Evolutionary conservation across 768 basidiomycete genomes (phyloP).

Genomic region (Boletus edulis): DNA sequence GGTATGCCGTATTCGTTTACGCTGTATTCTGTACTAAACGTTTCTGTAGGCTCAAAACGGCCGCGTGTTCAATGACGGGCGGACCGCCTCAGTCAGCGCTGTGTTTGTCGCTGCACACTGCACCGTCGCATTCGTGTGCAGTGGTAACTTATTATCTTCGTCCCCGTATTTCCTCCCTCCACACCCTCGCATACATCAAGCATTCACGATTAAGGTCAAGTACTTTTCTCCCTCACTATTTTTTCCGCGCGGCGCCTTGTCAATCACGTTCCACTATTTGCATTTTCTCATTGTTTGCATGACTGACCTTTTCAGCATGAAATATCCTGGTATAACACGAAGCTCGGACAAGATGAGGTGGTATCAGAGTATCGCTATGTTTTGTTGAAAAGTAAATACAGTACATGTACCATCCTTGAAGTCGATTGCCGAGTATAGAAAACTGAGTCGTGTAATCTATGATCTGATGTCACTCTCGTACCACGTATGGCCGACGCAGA

Average conservation of each 20-base stretch:
- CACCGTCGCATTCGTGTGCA: conserved; percentile 3
- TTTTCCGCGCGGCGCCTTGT: background rate
- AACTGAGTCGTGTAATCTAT: background rate
- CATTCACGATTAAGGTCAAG: conserved; percentile 27
- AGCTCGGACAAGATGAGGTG: background rate
- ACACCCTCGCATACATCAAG: conserved; percentile 9
- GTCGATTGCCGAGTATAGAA: conserved; percentile 1
- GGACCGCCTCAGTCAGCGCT: background rate
- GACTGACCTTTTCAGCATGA: conserved; percentile 33
- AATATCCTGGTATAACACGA: conserved; percentile 3
- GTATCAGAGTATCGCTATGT: background rate
- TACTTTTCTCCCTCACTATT: conserved; percentile 16
- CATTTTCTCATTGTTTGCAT: conserved; percentile 5
- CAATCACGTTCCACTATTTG: background rate
- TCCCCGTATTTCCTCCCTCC: conserved; percentile 8
- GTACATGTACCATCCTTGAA: conserved; percentile 6
- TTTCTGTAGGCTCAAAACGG: conserved; percentile 42
- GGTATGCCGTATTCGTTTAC: conserved; percentile 32
- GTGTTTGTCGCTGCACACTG: background rate
- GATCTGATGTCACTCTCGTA: conserved; percentile 11
- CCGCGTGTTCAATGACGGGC: conserved; percentile 36
- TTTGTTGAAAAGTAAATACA: conserved; percentile 10
- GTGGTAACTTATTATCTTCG: conserved; percentile 30
- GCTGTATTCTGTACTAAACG: background rate
- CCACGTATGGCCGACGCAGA: conserved; percentile 61